phyloP scores from a whole-genome alignment of 2,329 filamentous ascomycete species.

The Chalaropsis thielavioides region DNA sequence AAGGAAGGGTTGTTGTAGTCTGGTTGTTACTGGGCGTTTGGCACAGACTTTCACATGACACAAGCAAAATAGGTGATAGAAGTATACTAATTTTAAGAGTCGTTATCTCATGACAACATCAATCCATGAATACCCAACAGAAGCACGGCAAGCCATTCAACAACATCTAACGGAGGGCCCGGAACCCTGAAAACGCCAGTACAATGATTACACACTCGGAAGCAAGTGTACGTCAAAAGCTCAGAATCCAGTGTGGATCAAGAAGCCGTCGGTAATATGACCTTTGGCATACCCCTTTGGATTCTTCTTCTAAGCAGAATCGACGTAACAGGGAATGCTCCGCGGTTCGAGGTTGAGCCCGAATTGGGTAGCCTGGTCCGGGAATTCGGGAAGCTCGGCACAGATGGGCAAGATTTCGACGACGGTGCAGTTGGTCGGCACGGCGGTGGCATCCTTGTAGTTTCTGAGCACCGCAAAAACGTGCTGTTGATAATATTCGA shows the following conservation, averaged over 20 bases:
- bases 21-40: too few relatives aligned
- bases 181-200: not conserved
- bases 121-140: not conserved
- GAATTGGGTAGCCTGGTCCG: constrained; percentile 16
- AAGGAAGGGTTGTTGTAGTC: not conserved
- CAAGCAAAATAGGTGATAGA: not conserved
- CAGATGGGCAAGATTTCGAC: constrained; percentile 33
- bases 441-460: constrained; percentile 19
- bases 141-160: not conserved
- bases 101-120: not conserved
- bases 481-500: constrained; percentile 30
- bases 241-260: not conserved
- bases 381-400: constrained; percentile 26
- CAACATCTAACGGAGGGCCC: not conserved
- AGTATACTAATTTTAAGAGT: not conserved
- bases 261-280: not conserved
- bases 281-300: not conserved
- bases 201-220: not conserved
- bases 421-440: constrained; percentile 30
- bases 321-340: constrained; percentile 11
- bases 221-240: not conserved
- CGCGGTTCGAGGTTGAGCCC: not conserved
- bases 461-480: constrained; percentile 21
- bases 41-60: too few relatives aligned
- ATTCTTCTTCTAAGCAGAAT: constrained; percentile 12